Evolutionary conservation across 805 yeast genomes (phyloP).

Genomic region (Yarrowia sp.): DNA sequence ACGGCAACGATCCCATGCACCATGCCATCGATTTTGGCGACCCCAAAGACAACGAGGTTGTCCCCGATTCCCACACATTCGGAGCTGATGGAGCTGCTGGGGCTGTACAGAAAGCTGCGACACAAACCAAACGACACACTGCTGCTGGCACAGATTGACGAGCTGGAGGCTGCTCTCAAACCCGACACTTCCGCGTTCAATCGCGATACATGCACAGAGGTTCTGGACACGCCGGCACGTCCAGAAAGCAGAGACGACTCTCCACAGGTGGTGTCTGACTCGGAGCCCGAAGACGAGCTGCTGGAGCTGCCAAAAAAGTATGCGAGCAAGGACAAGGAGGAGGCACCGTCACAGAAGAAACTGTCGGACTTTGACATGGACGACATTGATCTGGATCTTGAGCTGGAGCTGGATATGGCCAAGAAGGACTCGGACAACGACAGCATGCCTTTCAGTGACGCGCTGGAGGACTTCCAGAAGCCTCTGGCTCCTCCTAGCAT

Average conservation of each 20-base stretch:
- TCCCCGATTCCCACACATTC: not conserved
- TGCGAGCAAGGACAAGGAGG: not conserved
- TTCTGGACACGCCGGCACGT: slow-evolving; percentile 5
- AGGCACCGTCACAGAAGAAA: not conserved
- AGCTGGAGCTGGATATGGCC: not conserved
- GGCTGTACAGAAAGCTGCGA: slow-evolving; percentile 4
- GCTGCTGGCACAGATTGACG: slow-evolving; percentile 8
- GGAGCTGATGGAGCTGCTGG: not conserved
- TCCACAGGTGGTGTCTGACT: slow-evolving; percentile 3
- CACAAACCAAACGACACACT: not conserved
- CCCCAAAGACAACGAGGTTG: not conserved
- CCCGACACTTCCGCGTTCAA: not conserved
- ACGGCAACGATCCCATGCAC: slow-evolving; percentile 3
- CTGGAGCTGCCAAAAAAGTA: not conserved
- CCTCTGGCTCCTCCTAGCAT: not conserved
- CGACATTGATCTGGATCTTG: slow-evolving; percentile 3
- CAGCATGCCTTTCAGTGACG: slow-evolving; percentile 3
- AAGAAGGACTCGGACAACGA: not conserved
- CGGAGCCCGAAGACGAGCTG: not conserved
- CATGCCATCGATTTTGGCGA: not conserved
- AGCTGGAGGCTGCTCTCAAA: slow-evolving; percentile 13
- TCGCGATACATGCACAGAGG: not conserved
- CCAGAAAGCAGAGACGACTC: not conserved
- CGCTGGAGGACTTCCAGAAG: not conserved
- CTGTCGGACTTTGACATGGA: not conserved